phyloP scores from a whole-genome alignment of 208 protist species.

The Trypanosomatidae sp. region DNA sequence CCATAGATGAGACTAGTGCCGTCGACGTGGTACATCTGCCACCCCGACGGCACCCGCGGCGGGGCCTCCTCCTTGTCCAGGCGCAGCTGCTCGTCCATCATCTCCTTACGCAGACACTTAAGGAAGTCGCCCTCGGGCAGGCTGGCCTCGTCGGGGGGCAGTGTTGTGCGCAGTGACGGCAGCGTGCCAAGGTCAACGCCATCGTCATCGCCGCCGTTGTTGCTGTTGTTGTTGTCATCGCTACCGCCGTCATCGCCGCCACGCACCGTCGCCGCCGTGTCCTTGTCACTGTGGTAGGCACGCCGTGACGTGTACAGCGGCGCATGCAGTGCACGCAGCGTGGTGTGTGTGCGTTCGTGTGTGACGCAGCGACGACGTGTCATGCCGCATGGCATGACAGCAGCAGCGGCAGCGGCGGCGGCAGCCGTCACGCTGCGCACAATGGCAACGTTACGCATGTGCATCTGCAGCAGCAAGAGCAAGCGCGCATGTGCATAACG shows the following conservation, averaged over 20 bases:
- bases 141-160: conserved; percentile 33
- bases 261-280: neutral
- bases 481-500: too few relatives aligned
- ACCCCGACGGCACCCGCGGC: conserved; percentile 40
- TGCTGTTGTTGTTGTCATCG: too few relatives aligned
- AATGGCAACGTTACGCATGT: too few relatives aligned
- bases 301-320: too few relatives aligned
- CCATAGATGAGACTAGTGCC: conserved; percentile 66
- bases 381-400: too few relatives aligned
- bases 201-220: neutral
- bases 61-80: conserved; percentile 66
- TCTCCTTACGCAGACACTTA: conserved; percentile 82
- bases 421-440: too few relatives aligned
- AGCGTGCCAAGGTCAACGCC: neutral
- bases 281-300: neutral
- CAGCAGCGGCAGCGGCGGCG: too few relatives aligned
- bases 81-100: conserved; percentile 63
- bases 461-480: too few relatives aligned
- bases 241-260: neutral
- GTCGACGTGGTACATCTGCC: conserved; percentile 56
- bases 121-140: conserved; percentile 51
- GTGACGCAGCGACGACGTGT: too few relatives aligned
- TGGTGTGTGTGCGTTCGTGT: too few relatives aligned
- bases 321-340: too few relatives aligned
- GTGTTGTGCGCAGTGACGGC: conserved; percentile 20